phyloP scores from a whole-genome alignment of 495 filamentous ascomycete genomes.

The Coniosporium apollinis region DNA sequence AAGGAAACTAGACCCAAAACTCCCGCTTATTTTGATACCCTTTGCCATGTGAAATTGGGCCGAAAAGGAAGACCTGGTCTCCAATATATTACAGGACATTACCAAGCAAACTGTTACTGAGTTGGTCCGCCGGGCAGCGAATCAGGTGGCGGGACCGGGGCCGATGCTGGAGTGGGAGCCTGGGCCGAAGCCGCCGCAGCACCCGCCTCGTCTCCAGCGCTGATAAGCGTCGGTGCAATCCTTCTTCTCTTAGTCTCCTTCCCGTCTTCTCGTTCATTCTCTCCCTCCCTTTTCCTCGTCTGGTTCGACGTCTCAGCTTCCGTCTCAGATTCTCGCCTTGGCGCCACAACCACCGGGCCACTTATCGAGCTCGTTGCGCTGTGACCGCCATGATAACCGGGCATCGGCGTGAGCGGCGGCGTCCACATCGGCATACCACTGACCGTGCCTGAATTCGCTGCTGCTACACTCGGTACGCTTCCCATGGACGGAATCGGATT shows the following conservation, averaged over 20 bases:
- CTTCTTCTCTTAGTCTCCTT: constrained; percentile 20
- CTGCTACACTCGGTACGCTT: constrained; percentile 20
- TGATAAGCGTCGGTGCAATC: constrained; percentile 23
- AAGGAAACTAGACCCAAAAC: no score
- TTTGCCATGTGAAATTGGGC: no score
- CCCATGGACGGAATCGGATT: constrained; percentile 20
- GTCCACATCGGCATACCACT: constrained; percentile 22
- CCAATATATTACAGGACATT: no score
- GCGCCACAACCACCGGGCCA: constrained; percentile 8
- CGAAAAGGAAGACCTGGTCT: no score
- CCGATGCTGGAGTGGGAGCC: no score
- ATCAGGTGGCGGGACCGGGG: no score
- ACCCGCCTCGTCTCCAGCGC: no score
- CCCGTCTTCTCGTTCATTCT: constrained; percentile 12
- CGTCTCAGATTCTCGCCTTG: not conserved
- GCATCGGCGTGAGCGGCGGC: constrained; percentile 22
- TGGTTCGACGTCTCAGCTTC: constrained; percentile 9
- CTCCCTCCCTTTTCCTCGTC: constrained; percentile 12
- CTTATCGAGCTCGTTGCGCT: constrained; percentile 19
- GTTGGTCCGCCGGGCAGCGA: no score
- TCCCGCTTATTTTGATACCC: no score
- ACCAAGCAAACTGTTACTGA: no score
- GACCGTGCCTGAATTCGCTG: constrained; percentile 16
- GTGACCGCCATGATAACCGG: constrained; percentile 16
- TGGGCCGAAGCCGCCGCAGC: no score